Conservation (phyloP, 148 eudicot genomes). For the Gaultheria prostrata region DNA sequence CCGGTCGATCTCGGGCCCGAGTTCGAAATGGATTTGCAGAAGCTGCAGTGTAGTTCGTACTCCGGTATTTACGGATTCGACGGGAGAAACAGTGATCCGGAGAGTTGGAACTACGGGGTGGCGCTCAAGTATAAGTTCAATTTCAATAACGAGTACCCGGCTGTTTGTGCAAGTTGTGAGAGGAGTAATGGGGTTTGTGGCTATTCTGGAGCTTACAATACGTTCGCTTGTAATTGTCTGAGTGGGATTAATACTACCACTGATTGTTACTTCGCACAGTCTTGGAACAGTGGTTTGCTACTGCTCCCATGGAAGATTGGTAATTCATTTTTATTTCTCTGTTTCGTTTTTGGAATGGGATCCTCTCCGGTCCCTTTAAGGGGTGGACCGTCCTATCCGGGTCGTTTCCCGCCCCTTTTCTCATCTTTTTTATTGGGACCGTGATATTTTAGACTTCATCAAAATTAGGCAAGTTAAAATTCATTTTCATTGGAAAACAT, state of each 20-base stretch:
- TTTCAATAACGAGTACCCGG: slow-evolving; percentile 62
- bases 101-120: slow-evolving; percentile 73
- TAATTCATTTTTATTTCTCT: neutral
- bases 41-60: slow-evolving; percentile 67
- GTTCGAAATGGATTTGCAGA: slow-evolving; percentile 70
- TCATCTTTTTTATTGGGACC: too few species aligned
- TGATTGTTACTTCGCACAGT: slow-evolving; percentile 53
- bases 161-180: slow-evolving; percentile 62
- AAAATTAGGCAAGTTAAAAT: too few species aligned
- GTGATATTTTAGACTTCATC: too few species aligned
- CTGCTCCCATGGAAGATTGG: slow-evolving; percentile 35
- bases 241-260: slow-evolving; percentile 60
- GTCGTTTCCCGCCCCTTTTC: too few species aligned
- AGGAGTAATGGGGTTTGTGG: slow-evolving; percentile 78
- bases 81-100: slow-evolving; percentile 45
- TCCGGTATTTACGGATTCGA: slow-evolving; percentile 65
- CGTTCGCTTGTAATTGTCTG: slow-evolving; percentile 72
- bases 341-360: neutral
- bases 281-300: slow-evolving; percentile 47
- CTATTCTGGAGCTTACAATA: slow-evolving; percentile 39
- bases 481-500: too few species aligned
- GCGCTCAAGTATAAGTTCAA: slow-evolving; percentile 75
- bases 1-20: slow-evolving; percentile 92
- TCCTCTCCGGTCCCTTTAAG: neutral
- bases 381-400: too few species aligned